These are phyloP conservation scores for Dipteronia sinensis DNA, from an alignment of 345 rosid genomes.

Conservation along the genomic window DNA sequence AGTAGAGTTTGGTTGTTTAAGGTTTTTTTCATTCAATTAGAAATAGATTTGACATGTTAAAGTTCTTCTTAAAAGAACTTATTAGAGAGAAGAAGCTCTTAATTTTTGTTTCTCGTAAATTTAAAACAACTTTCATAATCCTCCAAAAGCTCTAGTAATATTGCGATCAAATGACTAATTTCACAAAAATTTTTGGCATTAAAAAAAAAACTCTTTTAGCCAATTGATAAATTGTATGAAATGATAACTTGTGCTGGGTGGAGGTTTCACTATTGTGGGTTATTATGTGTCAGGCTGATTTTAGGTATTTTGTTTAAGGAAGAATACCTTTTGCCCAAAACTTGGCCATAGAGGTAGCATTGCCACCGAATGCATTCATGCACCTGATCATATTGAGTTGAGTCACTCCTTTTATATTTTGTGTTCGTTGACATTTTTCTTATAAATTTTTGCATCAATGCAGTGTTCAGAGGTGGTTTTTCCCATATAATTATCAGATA, in stretches of 20 bases:
- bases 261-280: not conserved
- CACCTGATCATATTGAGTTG: not conserved
- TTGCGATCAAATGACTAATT: no score
- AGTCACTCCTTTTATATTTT: not conserved
- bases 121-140: no score
- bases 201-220: no score
- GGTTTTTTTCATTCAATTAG: not conserved
- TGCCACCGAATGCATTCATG: not conserved
- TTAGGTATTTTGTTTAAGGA: not conserved
- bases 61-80: no score
- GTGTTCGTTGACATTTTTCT: not conserved
- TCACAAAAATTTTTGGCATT: not conserved
- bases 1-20: not conserved
- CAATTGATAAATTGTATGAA: no score
- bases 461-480: conserved; percentile 94
- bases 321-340: not conserved
- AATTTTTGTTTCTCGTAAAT: no score
- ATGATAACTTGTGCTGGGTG: not conserved
- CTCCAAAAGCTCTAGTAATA: no score
- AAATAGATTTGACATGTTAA: not conserved
- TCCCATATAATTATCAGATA: conserved; percentile 93
- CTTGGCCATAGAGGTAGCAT: not conserved
- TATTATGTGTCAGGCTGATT: not conserved
- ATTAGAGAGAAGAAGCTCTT: not conserved
- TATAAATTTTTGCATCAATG: not conserved